Evolutionary conservation across 1,139 yeast genomes (phyloP).

Genomic region (Geotrichum macrosporum): DNA sequence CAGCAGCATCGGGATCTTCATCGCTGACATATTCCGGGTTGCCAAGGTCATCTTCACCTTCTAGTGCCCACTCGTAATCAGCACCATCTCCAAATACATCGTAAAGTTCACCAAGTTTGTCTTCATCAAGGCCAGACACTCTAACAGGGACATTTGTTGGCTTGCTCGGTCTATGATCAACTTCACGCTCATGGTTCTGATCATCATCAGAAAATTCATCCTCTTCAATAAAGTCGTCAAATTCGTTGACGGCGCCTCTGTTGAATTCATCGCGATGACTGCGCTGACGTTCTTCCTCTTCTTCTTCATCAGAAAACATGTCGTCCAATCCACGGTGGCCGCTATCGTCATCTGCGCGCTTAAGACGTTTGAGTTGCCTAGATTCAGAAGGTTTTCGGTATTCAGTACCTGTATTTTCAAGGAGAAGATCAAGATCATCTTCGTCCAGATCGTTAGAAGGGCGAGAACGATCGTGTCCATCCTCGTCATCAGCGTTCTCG

Average conservation of each 20-base stretch:
- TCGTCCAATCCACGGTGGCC: slow-evolving; percentile 38
- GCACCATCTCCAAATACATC: slow-evolving; percentile 97
- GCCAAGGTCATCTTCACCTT: slow-evolving; percentile 45
- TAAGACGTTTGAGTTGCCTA: slow-evolving; percentile 70
- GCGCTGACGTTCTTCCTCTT: slow-evolving; percentile 47
- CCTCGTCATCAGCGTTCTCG: slow-evolving; percentile 23
- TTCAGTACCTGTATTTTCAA: slow-evolving; percentile 80
- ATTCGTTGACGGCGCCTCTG: slow-evolving; percentile 55
- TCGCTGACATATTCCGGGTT: slow-evolving; percentile 49
- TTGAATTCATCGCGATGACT: slow-evolving; percentile 23
- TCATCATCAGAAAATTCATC: slow-evolving; percentile 95
- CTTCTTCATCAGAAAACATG: slow-evolving; percentile 45
- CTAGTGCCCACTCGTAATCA: slow-evolving; percentile 97
- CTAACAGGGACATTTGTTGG: slow-evolving; percentile 37
- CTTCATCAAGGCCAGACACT: slow-evolving; percentile 75
- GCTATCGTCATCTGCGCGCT: slow-evolving; percentile 46
- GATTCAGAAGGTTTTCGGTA: slow-evolving; percentile 16
- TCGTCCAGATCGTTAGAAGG: slow-evolving; percentile 76
- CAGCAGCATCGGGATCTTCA: slow-evolving; percentile 45
- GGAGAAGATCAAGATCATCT: slow-evolving; percentile 85
- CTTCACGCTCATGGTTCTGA: slow-evolving; percentile 39
- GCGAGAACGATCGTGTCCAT: slow-evolving; percentile 15
- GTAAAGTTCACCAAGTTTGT: slow-evolving; percentile 83
- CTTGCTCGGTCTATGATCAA: slow-evolving; percentile 31
- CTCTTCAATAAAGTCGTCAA: slow-evolving; percentile 95